Base-by-base conservation (phyloP, 78 protist genomes). In the slime mould (Dictyostelium discoideum) region DNA sequence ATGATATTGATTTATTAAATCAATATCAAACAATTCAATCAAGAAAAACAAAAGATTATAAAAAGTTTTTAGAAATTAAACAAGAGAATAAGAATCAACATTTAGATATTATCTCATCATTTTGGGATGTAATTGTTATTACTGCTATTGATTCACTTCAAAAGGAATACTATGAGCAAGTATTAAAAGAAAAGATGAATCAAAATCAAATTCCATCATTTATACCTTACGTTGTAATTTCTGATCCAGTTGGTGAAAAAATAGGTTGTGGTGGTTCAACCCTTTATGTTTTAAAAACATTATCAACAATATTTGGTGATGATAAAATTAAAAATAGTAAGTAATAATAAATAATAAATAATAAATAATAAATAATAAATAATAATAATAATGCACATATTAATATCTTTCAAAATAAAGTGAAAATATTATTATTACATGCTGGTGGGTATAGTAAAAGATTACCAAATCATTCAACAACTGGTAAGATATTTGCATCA, bases 221-320 rank as follows among this genome's bases (percentile, higher is more conserved):
- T 44, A 65, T 85, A 63, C 39, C 85, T 1, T 92, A 92, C 39
- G 29, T 57, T 57, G 96, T 92, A 16, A 92, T 92, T 2, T 72
- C 96, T 11, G 96, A 92, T 48, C 96, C 96, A 5, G 3, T 63
- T 11, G 96, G 96, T 37, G 80, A 76, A 10, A 92, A 84, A 57
- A 92, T 92, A 20, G 96, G 96, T 37, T 92, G 96, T 74, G 96
- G 96, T 54, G 96, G 96, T 14, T 92, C 96, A 13, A 92, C 96
- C 7, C 37, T 92, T 37, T 85, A 78, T 50, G 90, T 69, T 10
- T 18, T 92, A 44, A 11, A 37, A 13, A 44, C 46, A 24, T 29
- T 92, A 24, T 46, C 77, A 26, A 24, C 74, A 79, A 40, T 29
- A 3, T 46, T 29, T 37, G 84, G 92, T 18, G 50, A 73, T 3